Base-by-base conservation (phyloP, 306 rosid genomes). In the Sicyos edulis region DNA sequence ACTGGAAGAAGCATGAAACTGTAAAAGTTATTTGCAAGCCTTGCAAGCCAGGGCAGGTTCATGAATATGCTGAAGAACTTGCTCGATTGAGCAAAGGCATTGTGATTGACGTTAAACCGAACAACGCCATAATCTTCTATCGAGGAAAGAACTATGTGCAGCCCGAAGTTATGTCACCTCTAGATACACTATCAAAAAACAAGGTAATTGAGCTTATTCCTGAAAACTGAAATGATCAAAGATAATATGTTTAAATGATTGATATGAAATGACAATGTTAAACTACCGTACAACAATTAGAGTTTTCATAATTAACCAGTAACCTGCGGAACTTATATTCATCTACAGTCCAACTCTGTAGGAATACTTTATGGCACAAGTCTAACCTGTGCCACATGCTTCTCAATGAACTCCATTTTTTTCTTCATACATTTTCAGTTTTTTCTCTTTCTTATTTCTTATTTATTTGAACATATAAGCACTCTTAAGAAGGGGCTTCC, bases 1-100 rank as follows among this genome's bases (percentile, higher is more conserved):
- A 90, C 47, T 92, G 98, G 98, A 92, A 92, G 85, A 90, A 82
- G 71, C 96, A 92, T 47, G 96, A 90, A 80, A 92, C 96, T 0
- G 91, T 92, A 51, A 92, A 92, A 82, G 93, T 92, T 69, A 75
- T 82, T 75, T 92, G 96, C 82, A 86, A 87, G 83, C 96, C 98
- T 83, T 92, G 98, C 84, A 84, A 77, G 71, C 96, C 91, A 1
- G 96, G 92, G 24, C 92, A 90, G 81, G 84, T 85, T 78, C 91
- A 83, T 10, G 86, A 85, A 79, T 92, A 81, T 80, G 91, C 96
- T 42, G 86, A 90, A 65, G 96, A 92, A 81, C 96, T 90, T 22
- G 75, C 96, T 80, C 84, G 92, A 45, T 82, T 90, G 79, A 92
- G 98, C 86, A 92, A 90, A 83, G 97, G 96, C 80, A 90, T 90